These are phyloP conservation scores for Xenoacremonium recifei DNA, from an alignment of 2,329 filamentous ascomycete species.

Conservation along the genomic window DNA sequence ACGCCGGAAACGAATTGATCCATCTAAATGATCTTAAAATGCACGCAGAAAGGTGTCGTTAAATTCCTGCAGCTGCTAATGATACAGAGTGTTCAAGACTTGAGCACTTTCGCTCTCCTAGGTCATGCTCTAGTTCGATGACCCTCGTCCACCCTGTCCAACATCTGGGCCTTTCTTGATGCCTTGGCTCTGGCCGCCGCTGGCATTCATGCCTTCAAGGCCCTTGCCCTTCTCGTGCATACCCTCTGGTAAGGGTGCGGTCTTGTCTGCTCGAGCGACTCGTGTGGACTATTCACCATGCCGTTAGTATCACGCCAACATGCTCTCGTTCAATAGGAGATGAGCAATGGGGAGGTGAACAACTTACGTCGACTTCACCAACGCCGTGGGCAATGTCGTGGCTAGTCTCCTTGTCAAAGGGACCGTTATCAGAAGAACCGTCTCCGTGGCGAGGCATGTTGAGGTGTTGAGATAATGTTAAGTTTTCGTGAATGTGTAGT, in stretches of 20 bases:
- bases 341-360: background rate
- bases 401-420: conserved; percentile 36
- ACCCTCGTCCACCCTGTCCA: conserved; percentile 41
- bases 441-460: conserved; percentile 52
- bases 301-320: background rate
- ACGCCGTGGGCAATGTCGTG: conserved; percentile 46
- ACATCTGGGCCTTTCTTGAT: conserved; percentile 37
- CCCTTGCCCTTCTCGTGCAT: conserved; percentile 41
- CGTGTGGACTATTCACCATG: conserved; percentile 27
- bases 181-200: conserved; percentile 44
- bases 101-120: too few species aligned
- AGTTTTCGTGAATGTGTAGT: too few species aligned
- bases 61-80: too few species aligned
- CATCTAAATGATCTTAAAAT: too few species aligned
- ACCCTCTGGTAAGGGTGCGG: conserved; percentile 45
- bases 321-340: too few species aligned
- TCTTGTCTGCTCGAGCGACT: conserved; percentile 49
- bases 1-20: too few species aligned
- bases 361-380: conserved; percentile 36
- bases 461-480: too few species aligned
- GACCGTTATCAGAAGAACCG: conserved; percentile 46
- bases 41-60: too few species aligned
- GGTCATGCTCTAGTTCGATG: too few species aligned
- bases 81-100: too few species aligned
- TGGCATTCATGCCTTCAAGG: conserved; percentile 38